Base-by-base conservation (phyloP, 2,329 filamentous ascomycete species). In the Fusarium nygamai region DNA sequence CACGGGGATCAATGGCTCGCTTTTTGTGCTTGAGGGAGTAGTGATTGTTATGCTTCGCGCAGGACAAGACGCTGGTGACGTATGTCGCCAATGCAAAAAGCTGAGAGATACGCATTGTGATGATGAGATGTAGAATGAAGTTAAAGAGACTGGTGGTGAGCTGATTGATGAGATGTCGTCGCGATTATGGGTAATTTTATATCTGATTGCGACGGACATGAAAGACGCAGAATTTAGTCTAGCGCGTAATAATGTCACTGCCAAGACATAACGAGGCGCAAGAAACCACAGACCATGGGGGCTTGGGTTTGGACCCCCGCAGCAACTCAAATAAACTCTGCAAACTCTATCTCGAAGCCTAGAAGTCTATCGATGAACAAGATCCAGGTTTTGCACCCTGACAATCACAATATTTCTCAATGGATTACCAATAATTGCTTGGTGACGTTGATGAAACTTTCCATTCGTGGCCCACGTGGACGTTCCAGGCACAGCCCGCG, bases 31-130 rank as follows among this genome's bases (percentile, higher is more conserved):
- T 71, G 1, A 74, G 54, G 13, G 59, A 67, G 20, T 68, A 60
- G 27, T 74, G 67, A 7, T 74, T 74, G 3, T 72, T 38, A 11
- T 74, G 71, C 11, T 47, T 36, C 6, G 71, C 67, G n/a, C 71
- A 74, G 1, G 71, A 50, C 9, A 74, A 16, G 0, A 54, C 64
- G 0, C 27, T 46, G 9, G 67, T 46, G 56, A 61, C 50, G 12
- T 27, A 60, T 10, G 56, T 57, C 5, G 38, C 46, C n/a, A 41
- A 27, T 1, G 54, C 54, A 6, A 73, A 8, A 6, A 73, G 54
- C 16, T 68, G 54, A 27, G 59, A 57, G 8, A 59, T 33, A 6
- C 67, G 71, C 71, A 74, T 73, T 14, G 5, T 31, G 5, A 22
- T 3, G 3, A 16, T 4, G 6, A 11, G 22, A 22, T 20, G 4